Conservation (phyloP, 2,329 filamentous ascomycete species). For the Zasmidium cellare region DNA sequence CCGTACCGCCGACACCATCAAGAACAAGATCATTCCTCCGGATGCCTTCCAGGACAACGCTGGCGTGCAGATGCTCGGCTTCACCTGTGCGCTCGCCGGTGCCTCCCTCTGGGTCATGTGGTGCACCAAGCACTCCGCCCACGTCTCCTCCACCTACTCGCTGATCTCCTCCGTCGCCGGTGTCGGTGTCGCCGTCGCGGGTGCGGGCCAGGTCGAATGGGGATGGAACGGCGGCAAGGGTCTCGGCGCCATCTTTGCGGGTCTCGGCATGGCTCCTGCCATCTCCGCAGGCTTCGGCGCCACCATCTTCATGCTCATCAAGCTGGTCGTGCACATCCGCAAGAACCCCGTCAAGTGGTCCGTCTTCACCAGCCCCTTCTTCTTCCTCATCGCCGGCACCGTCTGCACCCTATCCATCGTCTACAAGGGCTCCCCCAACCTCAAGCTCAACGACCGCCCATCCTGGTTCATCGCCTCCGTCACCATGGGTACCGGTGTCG, state of each 20-base stretch:
- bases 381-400: slow-evolving; percentile 50
- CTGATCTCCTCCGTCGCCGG: slow-evolving; percentile 62
- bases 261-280: slow-evolving; percentile 51
- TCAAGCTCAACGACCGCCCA: slow-evolving; percentile 47
- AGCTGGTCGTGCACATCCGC: slow-evolving; percentile 52
- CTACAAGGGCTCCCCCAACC: slow-evolving; percentile 45
- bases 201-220: slow-evolving; percentile 40
- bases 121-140: slow-evolving; percentile 56
- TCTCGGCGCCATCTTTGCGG: slow-evolving; percentile 45
- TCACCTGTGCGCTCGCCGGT: slow-evolving; percentile 47
- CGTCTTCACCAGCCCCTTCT: slow-evolving; percentile 51
- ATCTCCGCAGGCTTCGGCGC: slow-evolving; percentile 51
- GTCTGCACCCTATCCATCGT: slow-evolving; percentile 62
- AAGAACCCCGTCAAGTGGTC: slow-evolving; percentile 51
- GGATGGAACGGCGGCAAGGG: slow-evolving; percentile 45
- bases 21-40: slow-evolving; percentile 56
- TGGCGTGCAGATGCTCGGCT: slow-evolving; percentile 41
- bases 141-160: slow-evolving; percentile 63
- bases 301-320: slow-evolving; percentile 51
- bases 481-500: slow-evolving; percentile 44
- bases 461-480: slow-evolving; percentile 51
- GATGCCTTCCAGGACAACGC: slow-evolving; percentile 50
- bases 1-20: slow-evolving; percentile 61
- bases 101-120: slow-evolving; percentile 59
- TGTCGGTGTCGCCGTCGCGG: slow-evolving; percentile 59